Evolutionary conservation across 2,329 filamentous ascomycete species (phyloP), one percentile per base, ranked within the genome.

Genomic region (Ophiostoma australiae): DNA sequence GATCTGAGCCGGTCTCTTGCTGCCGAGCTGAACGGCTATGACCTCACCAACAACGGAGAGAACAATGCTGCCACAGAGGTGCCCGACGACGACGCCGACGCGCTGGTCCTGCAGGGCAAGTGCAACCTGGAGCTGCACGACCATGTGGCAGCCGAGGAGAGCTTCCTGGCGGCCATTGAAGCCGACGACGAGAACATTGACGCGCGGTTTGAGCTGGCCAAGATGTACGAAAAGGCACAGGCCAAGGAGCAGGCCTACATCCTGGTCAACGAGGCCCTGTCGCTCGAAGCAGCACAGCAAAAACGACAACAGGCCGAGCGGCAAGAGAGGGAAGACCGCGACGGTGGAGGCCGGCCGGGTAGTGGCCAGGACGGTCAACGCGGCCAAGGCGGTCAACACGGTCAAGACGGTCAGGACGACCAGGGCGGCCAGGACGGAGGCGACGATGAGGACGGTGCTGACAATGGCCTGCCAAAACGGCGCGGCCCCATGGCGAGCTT

Each of bases 151-250:
- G 93, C 94, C 0, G 90, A 94, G 76, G 88, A 91, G 74, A 91
- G 88, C 77, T 95, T 94, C 76, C 85, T 92, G 33, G 87, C 87
- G 1, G 88, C 94, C 13, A 88, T 93, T 52, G 87, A 92, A 69
- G 85, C 88, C 72, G 91, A 96, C 73, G 82, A 89, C 65, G 83
- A 87, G 58, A 89, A 90, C 72, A 88, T 94, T 67, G 90, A 93
- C 73, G 91, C 92, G 55, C 89, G 92, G 55, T 88, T 91, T 39
- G 88, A 92, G 75, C 83, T 97, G 11, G 92, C 92, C 15, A 93
- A 91, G 76, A 87, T 97, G 79, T 97, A 96, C 76, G 92, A 96
- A 78, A 88, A 85, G 73, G 86, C 86, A 65, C 89, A 89, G 73
- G 87, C 90, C 80, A 88, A 86, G 31, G 90, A 93, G 76, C 88